Base-by-base conservation (phyloP, 139 green algal genomes). In the Coelastrella sp. region DNA sequence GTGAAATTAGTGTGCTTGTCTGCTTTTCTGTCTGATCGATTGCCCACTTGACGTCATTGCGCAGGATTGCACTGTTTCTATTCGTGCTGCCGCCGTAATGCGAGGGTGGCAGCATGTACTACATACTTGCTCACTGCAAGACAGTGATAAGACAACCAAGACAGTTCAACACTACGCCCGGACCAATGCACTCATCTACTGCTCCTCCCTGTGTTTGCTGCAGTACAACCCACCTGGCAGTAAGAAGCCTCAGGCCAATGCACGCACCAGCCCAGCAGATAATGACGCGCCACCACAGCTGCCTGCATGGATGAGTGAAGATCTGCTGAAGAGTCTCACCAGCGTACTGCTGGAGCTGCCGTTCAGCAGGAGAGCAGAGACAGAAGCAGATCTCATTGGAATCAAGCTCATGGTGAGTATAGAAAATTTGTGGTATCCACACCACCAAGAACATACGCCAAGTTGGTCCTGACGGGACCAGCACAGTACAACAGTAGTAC, bases 321-420 rank as follows among this genome's bases (percentile, higher is more conserved):
- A 92, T 68, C n/a, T 93, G 73, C 80, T 93, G 58, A 14, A n/a
- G 47, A 90, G 90, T 61, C 89, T 93, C 64, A 89, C 83, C 68
- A 88, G 86, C 54, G 78, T 94, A 11, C 82, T 94, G 80, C 86
- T 93, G 71, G 81, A 94, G 89, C 86, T 94, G 76, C 92, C 92
- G 10, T 94, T 93, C 74, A 83, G 76, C 76, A 65, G 76, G 57
- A 76, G 83, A 5, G 90, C 90, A 73, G 92, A 94, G 83, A 92
- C 90, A 23, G 92, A 94, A 79, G 92, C 92, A 73, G 92, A 94
- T 61, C 85, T 93, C 19, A 94, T 94, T 58, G 92, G 92, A 5
- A 82, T 94, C 14, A 92, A 94, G 86, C 89, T 94, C 14, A 94
- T 94, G 92, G 89, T 76, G 17, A n/a, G 68, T 76, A 16, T 16